Percentiles rank a stretch among this genome's conserved stretches.
Evolutionary conservation across 2,329 filamentous ascomycete species (phyloP).

Genomic region (Lachnellula occidentalis): DNA sequence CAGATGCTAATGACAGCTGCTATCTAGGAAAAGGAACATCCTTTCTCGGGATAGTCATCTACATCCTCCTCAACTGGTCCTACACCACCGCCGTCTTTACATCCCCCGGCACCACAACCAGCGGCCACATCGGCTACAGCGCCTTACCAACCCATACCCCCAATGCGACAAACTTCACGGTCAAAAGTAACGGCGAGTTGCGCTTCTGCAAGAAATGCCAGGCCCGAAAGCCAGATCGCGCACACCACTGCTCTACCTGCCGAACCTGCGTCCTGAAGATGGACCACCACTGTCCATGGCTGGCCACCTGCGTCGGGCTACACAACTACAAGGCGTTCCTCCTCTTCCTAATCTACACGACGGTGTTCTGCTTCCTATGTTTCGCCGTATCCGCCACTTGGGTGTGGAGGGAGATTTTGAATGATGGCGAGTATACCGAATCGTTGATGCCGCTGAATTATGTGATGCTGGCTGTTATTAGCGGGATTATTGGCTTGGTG

Average conservation of each 20-base stretch:
- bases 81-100: conserved; percentile 95
- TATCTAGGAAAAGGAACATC: conserved; percentile 49
- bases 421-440: conserved; percentile 64
- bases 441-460: conserved; percentile 83
- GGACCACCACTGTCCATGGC: conserved; percentile 99
- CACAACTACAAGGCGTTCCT: conserved; percentile 95
- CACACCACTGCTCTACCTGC: conserved; percentile 96
- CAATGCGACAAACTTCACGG: conserved; percentile 71
- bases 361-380: conserved; percentile 74
- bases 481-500: conserved; percentile 87
- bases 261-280: conserved; percentile 95
- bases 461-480: conserved; percentile 78
- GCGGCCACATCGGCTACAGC: conserved; percentile 62
- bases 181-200: conserved; percentile 81
- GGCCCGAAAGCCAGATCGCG: conserved; percentile 86
- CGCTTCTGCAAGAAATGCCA: conserved; percentile 98
- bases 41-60: conserved; percentile 63
- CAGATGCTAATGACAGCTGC: conserved; percentile 12
- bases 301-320: conserved; percentile 90
- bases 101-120: conserved; percentile 68
- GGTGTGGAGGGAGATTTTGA: conserved; percentile 79
- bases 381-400: conserved; percentile 74
- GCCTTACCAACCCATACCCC: conserved; percentile 70
- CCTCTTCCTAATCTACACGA: conserved; percentile 85
- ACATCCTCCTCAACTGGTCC: conserved; percentile 74